phyloP scores from a whole-genome alignment of 2,329 filamentous ascomycete species.

The Hyphodiscus sp. region DNA sequence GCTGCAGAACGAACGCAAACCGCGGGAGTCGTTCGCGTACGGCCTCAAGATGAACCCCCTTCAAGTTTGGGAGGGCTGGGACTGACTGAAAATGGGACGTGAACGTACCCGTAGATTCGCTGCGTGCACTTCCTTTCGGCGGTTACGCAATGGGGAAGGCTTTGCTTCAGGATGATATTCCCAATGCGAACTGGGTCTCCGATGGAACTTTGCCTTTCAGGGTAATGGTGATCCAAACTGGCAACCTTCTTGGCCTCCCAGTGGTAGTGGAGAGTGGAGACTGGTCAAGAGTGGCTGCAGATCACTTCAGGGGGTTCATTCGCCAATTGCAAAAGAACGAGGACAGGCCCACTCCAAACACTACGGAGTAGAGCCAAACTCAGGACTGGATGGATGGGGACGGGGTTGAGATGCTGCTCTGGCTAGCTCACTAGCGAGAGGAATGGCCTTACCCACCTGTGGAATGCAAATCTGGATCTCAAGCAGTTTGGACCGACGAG shows the following conservation, averaged over 20 bases:
- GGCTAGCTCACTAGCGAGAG: neutral
- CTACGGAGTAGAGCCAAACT: neutral
- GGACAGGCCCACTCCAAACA: neutral
- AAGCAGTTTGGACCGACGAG: conserved; percentile 6
- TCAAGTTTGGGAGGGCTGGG: neutral
- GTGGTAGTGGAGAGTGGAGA: neutral
- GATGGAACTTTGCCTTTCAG: neutral
- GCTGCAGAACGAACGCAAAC: neutral
- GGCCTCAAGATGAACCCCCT: neutral
- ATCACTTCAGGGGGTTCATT: conserved; percentile 2
- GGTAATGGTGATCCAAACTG: neutral
- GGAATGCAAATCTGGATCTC: conserved; percentile 1
- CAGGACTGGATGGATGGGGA: neutral
- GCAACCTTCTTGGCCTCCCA: neutral
- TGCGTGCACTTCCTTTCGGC: neutral
- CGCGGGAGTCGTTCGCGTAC: neutral
- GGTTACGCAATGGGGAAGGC: neutral
- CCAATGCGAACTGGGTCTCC: neutral
- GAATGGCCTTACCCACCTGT: conserved; percentile 3
- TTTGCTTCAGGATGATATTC: neutral
- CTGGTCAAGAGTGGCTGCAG: neutral
- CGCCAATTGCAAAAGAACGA: neutral
- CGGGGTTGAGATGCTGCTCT: neutral
- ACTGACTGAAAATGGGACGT: neutral
- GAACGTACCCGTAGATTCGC: neutral